Evolutionary conservation across 768 basidiomycete genomes (phyloP).

Genomic region (Leccinum arenicola): DNA sequence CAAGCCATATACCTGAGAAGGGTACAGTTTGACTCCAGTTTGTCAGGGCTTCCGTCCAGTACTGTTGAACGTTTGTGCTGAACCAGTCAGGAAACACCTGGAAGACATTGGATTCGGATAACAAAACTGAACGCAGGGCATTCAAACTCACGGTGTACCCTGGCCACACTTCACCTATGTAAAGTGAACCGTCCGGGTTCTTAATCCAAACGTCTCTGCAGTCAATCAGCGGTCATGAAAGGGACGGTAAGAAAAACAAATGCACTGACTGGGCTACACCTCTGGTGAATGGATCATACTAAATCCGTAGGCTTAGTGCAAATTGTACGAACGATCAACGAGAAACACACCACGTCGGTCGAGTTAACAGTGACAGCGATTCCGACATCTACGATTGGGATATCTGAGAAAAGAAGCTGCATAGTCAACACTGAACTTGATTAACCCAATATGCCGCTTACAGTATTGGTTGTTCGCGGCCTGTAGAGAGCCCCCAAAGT

Average conservation of each 20-base stretch:
- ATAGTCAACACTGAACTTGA: background rate
- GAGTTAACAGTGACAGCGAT: conserved; percentile 53
- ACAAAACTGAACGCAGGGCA: background rate
- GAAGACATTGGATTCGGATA: background rate
- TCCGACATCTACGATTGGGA: conserved; percentile 68
- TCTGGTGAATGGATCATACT: conserved; percentile 66
- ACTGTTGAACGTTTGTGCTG: conserved; percentile 43
- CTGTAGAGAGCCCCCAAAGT: conserved; percentile 4
- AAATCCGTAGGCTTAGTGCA: background rate
- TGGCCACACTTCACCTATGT: conserved; percentile 75
- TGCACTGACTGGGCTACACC: conserved; percentile 65
- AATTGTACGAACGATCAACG: background rate
- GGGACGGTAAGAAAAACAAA: too few relatives aligned
- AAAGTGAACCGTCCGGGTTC: conserved; percentile 68
- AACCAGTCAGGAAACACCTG: conserved; percentile 64
- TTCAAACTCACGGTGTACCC: conserved; percentile 57
- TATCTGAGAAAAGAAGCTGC: conserved; percentile 36
- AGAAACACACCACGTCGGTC: conserved; percentile 54
- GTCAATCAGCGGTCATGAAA: background rate
- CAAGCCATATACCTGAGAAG: conserved; percentile 63
- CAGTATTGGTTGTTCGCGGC: conserved; percentile 24
- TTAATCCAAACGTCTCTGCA: conserved; percentile 63
- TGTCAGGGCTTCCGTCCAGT: conserved; percentile 57
- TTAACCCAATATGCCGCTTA: background rate
- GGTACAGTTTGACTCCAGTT: conserved; percentile 51